Percentiles rank a stretch among this genome's conserved stretches.
These are phyloP conservation scores for Debaryomyces maramus DNA, from an alignment of 805 yeast genomes.

Conservation along the genomic window DNA sequence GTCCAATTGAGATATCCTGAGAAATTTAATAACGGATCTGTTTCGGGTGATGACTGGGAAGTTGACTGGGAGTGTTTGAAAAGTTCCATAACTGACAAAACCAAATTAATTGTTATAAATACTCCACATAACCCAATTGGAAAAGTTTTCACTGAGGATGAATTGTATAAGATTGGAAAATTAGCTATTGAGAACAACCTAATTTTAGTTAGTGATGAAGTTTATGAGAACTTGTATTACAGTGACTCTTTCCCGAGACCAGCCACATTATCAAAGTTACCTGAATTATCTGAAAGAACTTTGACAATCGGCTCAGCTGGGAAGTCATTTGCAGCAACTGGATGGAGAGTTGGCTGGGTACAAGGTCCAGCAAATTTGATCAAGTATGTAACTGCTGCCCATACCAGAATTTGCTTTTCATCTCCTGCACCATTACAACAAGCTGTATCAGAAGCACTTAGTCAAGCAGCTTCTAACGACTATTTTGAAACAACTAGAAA, in stretches of 20 bases:
- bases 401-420: conserved; percentile 90
- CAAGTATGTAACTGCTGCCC: conserved; percentile 82
- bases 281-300: conserved; percentile 76
- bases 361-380: conserved; percentile 83
- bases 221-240: conserved; percentile 87
- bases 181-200: conserved; percentile 84
- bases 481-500: conserved; percentile 73
- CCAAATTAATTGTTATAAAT: conserved; percentile 85
- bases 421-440: conserved; percentile 92
- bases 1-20: conserved; percentile 84
- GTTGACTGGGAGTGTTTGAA: conserved; percentile 79
- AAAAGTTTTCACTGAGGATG: conserved; percentile 77
- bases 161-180: conserved; percentile 72
- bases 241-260: conserved; percentile 71
- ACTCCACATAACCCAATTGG: conserved; percentile 98
- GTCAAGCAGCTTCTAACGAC: conserved; percentile 54
- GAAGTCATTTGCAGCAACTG: conserved; percentile 97
- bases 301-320: conserved; percentile 97
- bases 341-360: conserved; percentile 98
- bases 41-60: conserved; percentile 84
- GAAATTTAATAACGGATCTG: conserved; percentile 60
- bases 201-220: conserved; percentile 87
- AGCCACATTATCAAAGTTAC: conserved; percentile 64
- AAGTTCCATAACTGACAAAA: conserved; percentile 66
- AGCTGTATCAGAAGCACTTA: conserved; percentile 80